Evolutionary conservation across 257 asterid genomes (phyloP).

Genomic region (Nyctanthes arbortristis): DNA sequence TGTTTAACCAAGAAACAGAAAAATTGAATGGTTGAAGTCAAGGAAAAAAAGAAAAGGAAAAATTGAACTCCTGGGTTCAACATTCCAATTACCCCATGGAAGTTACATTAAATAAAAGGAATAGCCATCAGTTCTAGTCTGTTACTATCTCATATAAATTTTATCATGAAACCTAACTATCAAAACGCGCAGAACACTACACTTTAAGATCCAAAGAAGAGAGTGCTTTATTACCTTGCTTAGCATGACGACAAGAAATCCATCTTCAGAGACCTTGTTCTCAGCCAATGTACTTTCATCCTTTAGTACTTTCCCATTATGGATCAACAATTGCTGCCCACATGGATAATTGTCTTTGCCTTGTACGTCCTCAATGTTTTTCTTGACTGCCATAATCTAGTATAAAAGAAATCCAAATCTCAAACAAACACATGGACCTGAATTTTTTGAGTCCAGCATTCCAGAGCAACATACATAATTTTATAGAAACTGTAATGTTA

Average conservation of each 20-base stretch:
- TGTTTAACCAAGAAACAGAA: constrained; percentile 19
- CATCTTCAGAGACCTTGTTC: constrained; percentile 85
- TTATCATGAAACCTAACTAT: neutral
- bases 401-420: constrained; percentile 14
- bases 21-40: constrained; percentile 11
- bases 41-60: too few species aligned
- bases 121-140: neutral
- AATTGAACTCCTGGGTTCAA: constrained; percentile 2
- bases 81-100: neutral
- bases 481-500: neutral
- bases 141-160: neutral
- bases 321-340: constrained; percentile 87
- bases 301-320: constrained; percentile 86
- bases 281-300: constrained; percentile 79
- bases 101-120: neutral
- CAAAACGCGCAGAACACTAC: neutral
- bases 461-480: neutral
- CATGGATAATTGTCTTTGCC: constrained; percentile 91
- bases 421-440: constrained; percentile 8
- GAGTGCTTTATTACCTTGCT: constrained; percentile 63
- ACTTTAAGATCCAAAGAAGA: neutral
- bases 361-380: constrained; percentile 82
- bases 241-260: constrained; percentile 95
- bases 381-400: constrained; percentile 90
- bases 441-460: neutral